phyloP scores from a whole-genome alignment of 768 basidiomycete genomes.

The Filobasidium floriforme region DNA sequence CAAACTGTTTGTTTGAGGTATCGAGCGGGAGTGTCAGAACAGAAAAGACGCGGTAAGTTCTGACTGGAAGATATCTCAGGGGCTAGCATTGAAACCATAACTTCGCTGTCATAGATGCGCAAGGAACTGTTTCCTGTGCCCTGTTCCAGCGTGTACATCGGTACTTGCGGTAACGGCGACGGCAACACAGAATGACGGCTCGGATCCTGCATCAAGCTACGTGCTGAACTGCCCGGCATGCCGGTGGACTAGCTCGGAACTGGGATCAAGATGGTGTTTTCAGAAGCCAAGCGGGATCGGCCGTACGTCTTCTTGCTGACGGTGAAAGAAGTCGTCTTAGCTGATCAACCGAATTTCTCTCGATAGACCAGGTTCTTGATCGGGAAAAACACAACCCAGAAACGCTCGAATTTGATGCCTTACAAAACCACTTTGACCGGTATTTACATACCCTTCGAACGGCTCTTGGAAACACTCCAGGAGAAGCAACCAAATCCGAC shows the following conservation, averaged over 20 bases:
- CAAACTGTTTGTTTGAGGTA: constrained; percentile 96
- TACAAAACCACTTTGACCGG: constrained; percentile 96
- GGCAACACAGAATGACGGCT: constrained; percentile 53
- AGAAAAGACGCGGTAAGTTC: constrained; percentile 80
- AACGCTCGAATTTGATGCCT: constrained; percentile 73
- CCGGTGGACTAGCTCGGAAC: constrained; percentile 86
- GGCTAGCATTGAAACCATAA: no score
- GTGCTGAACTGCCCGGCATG: constrained; percentile 86
- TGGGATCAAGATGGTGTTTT: constrained; percentile 67
- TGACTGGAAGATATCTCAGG: no score
- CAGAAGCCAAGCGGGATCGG: constrained; percentile 95
- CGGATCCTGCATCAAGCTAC: constrained; percentile 49
- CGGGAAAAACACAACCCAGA: constrained; percentile 11
- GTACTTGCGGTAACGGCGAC: constrained; percentile 49
- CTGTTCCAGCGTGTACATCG: constrained; percentile 56
- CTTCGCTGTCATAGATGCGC: constrained; percentile 62
- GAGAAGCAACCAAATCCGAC: neutral
- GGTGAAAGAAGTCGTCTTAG: neutral
- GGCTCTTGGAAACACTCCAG: constrained; percentile 18
- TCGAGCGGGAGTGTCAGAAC: constrained; percentile 96
- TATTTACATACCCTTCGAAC: constrained; percentile 57
- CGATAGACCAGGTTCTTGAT: constrained; percentile 18
- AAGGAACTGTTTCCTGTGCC: constrained; percentile 94
- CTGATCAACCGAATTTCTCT: neutral
- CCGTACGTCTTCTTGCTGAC: constrained; percentile 50